Evolutionary conservation across 345 rosid genomes (phyloP).

Genomic region (Stellera chamaejasme): DNA sequence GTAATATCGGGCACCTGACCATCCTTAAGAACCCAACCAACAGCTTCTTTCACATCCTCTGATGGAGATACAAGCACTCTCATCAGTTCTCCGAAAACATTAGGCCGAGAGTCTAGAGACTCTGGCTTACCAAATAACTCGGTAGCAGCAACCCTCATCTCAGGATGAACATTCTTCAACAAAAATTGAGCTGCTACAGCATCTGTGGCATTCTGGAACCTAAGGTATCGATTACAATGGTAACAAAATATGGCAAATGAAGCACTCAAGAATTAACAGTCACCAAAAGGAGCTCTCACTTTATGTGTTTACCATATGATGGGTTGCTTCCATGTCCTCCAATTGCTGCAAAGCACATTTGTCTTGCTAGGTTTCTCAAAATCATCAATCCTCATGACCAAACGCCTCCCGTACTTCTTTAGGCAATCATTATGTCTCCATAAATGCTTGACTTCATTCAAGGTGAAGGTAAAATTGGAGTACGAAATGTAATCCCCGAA

Average conservation of each 20-base stretch:
- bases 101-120: slow-evolving; percentile 43
- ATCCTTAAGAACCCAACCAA: slow-evolving; percentile 59
- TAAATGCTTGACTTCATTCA: slow-evolving; percentile 81
- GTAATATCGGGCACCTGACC: slow-evolving; percentile 75
- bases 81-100: slow-evolving; percentile 95
- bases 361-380: slow-evolving; percentile 78
- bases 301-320: slow-evolving; percentile 58
- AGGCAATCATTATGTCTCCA: slow-evolving; percentile 79
- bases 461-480: slow-evolving; percentile 58
- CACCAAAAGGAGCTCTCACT: slow-evolving; percentile 9
- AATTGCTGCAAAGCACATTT: slow-evolving; percentile 78
- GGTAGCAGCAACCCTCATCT: slow-evolving; percentile 68
- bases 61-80: slow-evolving; percentile 75
- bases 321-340: slow-evolving; percentile 84
- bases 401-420: slow-evolving; percentile 48
- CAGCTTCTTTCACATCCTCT: slow-evolving; percentile 64
- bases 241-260: slow-evolving; percentile 1
- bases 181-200: slow-evolving; percentile 94
- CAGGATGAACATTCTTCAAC: slow-evolving; percentile 73
- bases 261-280: background rate
- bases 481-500: slow-evolving; percentile 87
- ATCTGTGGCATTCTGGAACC: slow-evolving; percentile 96
- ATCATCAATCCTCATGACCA: slow-evolving; percentile 86
- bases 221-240: slow-evolving; percentile 18
- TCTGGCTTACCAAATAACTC: slow-evolving; percentile 67